phyloP scores from a whole-genome alignment of 176 grass and related monocot species.

The Tillandsia leiboldiana region DNA sequence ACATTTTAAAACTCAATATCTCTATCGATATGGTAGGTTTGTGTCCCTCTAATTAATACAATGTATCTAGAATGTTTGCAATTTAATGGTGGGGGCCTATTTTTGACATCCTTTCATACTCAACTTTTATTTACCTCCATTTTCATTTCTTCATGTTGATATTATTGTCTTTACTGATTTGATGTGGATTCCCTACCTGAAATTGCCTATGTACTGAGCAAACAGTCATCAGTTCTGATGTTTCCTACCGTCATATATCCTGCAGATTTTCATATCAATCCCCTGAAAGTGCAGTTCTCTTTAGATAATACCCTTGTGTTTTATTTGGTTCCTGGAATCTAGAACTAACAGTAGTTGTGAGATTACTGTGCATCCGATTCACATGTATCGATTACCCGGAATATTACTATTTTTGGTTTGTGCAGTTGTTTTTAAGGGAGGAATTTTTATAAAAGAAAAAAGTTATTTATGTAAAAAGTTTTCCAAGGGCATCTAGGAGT shows the following conservation, averaged over 20 bases:
- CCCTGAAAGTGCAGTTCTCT: no score
- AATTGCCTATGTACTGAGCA: constrained; percentile 8
- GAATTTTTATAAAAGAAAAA: no score
- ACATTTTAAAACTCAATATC: neutral
- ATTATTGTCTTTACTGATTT: neutral
- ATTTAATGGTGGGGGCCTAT: neutral
- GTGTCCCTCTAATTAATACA: neutral
- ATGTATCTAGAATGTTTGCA: neutral
- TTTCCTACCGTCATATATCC: constrained; percentile 13
- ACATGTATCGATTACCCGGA: no score
- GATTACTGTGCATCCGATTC: no score
- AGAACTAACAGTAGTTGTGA: no score
- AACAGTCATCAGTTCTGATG: constrained; percentile 6
- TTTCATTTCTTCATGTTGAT: neutral
- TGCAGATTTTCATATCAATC: constrained; percentile 27
- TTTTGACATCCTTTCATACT: neutral
- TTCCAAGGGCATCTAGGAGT: no score
- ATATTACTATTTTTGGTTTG: no score
- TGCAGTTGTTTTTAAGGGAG: no score
- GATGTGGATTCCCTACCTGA: constrained; percentile 32
- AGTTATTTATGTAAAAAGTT: no score
- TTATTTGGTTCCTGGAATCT: no score
- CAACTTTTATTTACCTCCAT: neutral
- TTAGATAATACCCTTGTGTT: no score
- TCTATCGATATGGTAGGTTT: neutral